Evolutionary conservation across 2,329 filamentous ascomycete genomes (phyloP).

Genomic region (Eurotiales sp.): DNA sequence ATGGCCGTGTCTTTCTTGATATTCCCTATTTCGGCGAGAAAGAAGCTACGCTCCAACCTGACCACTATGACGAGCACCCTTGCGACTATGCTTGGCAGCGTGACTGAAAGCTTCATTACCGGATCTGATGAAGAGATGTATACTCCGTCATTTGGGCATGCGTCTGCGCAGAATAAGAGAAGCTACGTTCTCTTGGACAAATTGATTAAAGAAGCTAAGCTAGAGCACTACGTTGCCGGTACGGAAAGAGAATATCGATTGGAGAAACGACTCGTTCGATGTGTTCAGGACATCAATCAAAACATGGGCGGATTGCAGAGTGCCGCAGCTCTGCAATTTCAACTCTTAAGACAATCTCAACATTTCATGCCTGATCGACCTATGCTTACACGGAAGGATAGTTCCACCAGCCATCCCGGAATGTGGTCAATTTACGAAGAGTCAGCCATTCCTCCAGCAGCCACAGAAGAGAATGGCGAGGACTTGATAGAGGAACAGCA

Average conservation of each 20-base stretch:
- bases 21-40: slow-evolving; percentile 73
- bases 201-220: slow-evolving; percentile 78
- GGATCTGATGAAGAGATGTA: slow-evolving; percentile 75
- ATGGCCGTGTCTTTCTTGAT: slow-evolving; percentile 72
- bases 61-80: slow-evolving; percentile 70
- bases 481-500: slow-evolving; percentile 41
- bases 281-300: slow-evolving; percentile 79
- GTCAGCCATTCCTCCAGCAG: slow-evolving; percentile 53
- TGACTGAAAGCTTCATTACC: slow-evolving; percentile 77
- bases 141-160: slow-evolving; percentile 60
- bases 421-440: slow-evolving; percentile 40
- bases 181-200: slow-evolving; percentile 69
- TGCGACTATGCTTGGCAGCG: slow-evolving; percentile 75
- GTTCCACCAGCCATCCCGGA: slow-evolving; percentile 24
- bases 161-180: slow-evolving; percentile 61
- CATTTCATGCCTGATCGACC: neutral
- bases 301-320: slow-evolving; percentile 87
- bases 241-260: slow-evolving; percentile 74
- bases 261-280: slow-evolving; percentile 75
- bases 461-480: slow-evolving; percentile 59
- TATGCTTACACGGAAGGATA: slow-evolving; percentile 17
- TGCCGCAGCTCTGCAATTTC: slow-evolving; percentile 84
- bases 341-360: slow-evolving; percentile 63
- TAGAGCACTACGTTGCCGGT: slow-evolving; percentile 80
- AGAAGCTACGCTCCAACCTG: slow-evolving; percentile 68